Conservation (phyloP, 2,329 filamentous ascomycete species). For the Penicillium capsulatum region DNA sequence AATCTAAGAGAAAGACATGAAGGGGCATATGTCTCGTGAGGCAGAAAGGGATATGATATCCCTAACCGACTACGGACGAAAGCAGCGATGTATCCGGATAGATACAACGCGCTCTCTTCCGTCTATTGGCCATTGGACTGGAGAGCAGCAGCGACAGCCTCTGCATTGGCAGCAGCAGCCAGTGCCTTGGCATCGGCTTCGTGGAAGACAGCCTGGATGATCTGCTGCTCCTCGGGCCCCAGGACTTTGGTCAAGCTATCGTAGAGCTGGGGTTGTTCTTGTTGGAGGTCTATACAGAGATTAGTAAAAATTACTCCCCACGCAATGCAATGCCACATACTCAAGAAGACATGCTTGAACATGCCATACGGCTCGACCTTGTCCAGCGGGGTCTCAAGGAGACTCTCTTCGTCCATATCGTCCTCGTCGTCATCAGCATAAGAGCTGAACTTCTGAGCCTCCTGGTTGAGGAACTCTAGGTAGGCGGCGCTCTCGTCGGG, state of each 20-base stretch:
- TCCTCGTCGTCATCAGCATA: constrained; percentile 73
- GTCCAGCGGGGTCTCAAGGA: constrained; percentile 90
- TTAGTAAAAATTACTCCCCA: constrained; percentile 28
- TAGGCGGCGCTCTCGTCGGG: constrained; percentile 93
- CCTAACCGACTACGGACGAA: not conserved
- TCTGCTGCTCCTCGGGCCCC: constrained; percentile 71
- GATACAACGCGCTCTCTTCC: not conserved
- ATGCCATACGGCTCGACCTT: constrained; percentile 91
- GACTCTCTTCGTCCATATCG: constrained; percentile 83
- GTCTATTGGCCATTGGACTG: constrained; percentile 36
- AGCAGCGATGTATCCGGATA: not conserved
- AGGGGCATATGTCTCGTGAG: constrained; percentile 30
- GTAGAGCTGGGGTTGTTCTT: constrained; percentile 87
- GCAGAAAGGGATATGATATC: constrained; percentile 6
- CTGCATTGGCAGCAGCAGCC: constrained; percentile 35
- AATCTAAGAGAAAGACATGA: constrained; percentile 27
- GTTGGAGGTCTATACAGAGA: constrained; percentile 65
- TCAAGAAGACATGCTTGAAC: constrained; percentile 76
- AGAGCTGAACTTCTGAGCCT: constrained; percentile 80
- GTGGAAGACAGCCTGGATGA: constrained; percentile 73
- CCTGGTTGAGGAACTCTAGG: constrained; percentile 90
- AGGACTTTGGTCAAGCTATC: constrained; percentile 73
- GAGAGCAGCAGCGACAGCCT: constrained; percentile 35
- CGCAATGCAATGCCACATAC: constrained; percentile 53
- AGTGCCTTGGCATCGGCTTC: constrained; percentile 59